Percentiles rank a stretch among this genome's conserved stretches.
These are phyloP conservation scores for Tilletia setariae DNA, from an alignment of 1,284 basidiomycete species.

Conservation along the genomic window DNA sequence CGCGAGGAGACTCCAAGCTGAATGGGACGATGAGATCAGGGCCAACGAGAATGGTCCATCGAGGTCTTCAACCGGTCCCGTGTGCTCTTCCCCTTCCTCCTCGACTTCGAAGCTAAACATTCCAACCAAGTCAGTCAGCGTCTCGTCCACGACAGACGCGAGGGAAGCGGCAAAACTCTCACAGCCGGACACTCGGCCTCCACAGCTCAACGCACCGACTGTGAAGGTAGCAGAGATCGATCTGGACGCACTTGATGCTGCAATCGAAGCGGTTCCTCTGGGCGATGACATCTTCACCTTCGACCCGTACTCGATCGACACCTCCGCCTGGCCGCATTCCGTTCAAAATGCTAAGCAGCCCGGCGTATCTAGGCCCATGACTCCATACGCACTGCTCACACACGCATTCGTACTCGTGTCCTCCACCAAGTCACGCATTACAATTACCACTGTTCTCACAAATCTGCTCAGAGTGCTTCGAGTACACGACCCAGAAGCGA, in stretches of 20 bases:
- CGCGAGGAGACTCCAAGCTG: not conserved
- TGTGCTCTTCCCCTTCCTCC: not conserved
- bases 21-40: conserved; percentile 5
- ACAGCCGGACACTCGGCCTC: not conserved
- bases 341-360: conserved; percentile 21
- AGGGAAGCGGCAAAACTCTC: not conserved
- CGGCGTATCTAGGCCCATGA: conserved; percentile 25
- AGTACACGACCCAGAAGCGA: conserved; percentile 66
- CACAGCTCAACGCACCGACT: not conserved
- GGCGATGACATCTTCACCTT: conserved; percentile 52
- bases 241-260: conserved; percentile 32
- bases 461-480: conserved; percentile 73
- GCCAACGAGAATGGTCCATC: not conserved
- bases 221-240: conserved; percentile 19
- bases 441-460: conserved; percentile 74
- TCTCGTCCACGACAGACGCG: not conserved
- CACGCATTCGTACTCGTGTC: conserved; percentile 71
- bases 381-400: conserved; percentile 78
- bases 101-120: not conserved
- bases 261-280: conserved; percentile 40
- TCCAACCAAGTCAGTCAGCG: not conserved
- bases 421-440: conserved; percentile 74
- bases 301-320: conserved; percentile 37
- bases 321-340: conserved; percentile 35
- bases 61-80: too few relatives aligned